phyloP scores from a whole-genome alignment of 164 flowering plant genomes.

The Buxus sempervirens region DNA sequence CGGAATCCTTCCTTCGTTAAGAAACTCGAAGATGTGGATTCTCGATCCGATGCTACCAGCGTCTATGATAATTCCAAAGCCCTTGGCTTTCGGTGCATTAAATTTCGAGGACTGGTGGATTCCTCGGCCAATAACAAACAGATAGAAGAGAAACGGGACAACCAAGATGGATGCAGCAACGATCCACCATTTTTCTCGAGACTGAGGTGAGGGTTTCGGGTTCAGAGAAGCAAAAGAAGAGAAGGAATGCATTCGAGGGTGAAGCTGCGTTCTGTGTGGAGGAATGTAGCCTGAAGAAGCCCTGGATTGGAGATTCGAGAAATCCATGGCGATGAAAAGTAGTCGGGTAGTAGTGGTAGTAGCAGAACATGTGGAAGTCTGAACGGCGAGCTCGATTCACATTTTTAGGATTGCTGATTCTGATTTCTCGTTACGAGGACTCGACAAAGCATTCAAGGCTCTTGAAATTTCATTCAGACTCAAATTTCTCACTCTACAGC shows the following conservation, averaged over 20 bases:
- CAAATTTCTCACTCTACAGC: neutral
- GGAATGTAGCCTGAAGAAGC: slow-evolving; percentile 33
- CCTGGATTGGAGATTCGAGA: slow-evolving; percentile 36
- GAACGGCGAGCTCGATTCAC: neutral
- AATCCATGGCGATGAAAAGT: slow-evolving; percentile 18
- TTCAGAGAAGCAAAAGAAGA: slow-evolving; percentile 15
- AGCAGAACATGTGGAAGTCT: slow-evolving; percentile 7
- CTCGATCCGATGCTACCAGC: slow-evolving; percentile 24
- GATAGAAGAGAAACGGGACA: slow-evolving; percentile 37
- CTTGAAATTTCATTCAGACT: neutral
- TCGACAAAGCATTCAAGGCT: neutral
- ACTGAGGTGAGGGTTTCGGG: slow-evolving; percentile 10
- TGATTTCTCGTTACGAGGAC: neutral
- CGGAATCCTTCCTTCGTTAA: slow-evolving; percentile 34
- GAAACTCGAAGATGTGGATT: slow-evolving; percentile 39
- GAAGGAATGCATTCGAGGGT: slow-evolving; percentile 41
- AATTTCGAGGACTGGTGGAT: slow-evolving; percentile 41
- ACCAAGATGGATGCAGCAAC: slow-evolving; percentile 30
- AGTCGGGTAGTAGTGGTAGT: neutral
- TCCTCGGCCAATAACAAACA: slow-evolving; percentile 34
- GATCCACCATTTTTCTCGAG: slow-evolving; percentile 26
- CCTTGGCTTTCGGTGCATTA: slow-evolving; percentile 20
- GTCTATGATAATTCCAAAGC: slow-evolving; percentile 35
- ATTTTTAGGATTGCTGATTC: neutral
- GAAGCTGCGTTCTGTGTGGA: slow-evolving; percentile 48